Conservation (phyloP, 2,329 filamentous ascomycete species). For the Epichloe brachyelytri region DNA sequence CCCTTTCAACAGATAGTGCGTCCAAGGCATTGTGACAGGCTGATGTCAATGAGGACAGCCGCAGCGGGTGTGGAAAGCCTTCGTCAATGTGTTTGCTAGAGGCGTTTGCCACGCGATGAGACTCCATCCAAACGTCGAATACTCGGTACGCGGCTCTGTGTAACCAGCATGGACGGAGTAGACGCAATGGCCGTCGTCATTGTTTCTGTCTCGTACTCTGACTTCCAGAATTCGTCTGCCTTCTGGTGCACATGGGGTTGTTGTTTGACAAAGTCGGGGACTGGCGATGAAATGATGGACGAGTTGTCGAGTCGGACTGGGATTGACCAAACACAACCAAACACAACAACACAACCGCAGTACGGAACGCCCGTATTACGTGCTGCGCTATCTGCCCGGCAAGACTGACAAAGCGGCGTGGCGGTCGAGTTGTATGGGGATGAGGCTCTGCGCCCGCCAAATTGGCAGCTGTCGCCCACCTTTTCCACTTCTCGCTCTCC, state of each 20-base stretch:
- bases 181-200: not conserved
- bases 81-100: too few relatives aligned
- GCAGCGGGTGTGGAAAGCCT: too few relatives aligned
- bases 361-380: not conserved
- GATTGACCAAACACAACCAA: not conserved
- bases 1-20: not conserved
- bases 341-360: not conserved
- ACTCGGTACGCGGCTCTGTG: too few relatives aligned
- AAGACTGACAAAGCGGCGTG: not conserved
- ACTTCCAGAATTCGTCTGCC: not conserved
- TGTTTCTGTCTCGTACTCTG: not conserved
- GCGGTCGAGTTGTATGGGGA: not conserved
- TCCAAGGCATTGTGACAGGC: slow-evolving; percentile 3
- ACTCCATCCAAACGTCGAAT: not conserved
- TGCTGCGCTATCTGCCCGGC: not conserved
- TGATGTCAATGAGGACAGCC: not conserved
- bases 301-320: not conserved
- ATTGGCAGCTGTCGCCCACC: not conserved
- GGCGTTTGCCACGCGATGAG: not conserved
- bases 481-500: not conserved
- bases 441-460: slow-evolving; percentile 2
- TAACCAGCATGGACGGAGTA: not conserved
- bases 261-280: not conserved
- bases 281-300: not conserved
- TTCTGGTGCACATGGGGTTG: not conserved